A percentile compares a stretch with the other conserved stretches of the same genome.
Evolutionary conservation across 345 rosid genomes (phyloP).

Genomic region (Brassica rapa): DNA sequence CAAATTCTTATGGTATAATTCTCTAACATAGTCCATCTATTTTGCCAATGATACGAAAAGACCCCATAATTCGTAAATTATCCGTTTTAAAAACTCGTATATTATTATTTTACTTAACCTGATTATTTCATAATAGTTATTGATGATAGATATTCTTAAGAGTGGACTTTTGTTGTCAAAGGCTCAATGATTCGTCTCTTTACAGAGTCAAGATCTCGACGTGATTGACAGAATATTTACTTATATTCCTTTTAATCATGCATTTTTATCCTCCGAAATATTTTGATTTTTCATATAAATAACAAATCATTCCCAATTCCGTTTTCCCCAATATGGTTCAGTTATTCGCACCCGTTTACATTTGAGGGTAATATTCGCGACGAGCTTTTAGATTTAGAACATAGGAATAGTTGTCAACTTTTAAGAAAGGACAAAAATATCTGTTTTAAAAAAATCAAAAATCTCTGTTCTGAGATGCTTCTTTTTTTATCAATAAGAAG

Average conservation of each 20-base stretch:
- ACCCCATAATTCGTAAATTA: background rate
- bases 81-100: background rate
- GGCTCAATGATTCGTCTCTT: conserved; percentile 44
- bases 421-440: conserved; percentile 10
- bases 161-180: conserved; percentile 42
- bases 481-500: background rate
- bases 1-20: background rate
- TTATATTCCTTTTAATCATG: conserved; percentile 36
- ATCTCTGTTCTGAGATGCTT: conserved; percentile 18
- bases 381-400: conserved; percentile 31
- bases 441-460: background rate
- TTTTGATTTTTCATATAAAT: conserved; percentile 9
- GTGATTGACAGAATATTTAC: conserved; percentile 42
- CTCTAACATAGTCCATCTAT: background rate
- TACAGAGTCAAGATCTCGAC: conserved; percentile 38
- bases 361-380: conserved; percentile 28
- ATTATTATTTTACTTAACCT: background rate
- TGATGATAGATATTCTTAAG: conserved; percentile 30
- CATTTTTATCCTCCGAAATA: conserved; percentile 10
- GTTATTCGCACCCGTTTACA: conserved; percentile 27
- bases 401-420: conserved; percentile 28
- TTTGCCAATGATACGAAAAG: background rate
- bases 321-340: conserved; percentile 16
- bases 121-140: conserved; percentile 2
- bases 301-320: conserved; percentile 8